Evolutionary conservation across 352 stramenopile genomes (phyloP), one percentile per base, ranked within the genome.

Genomic region (Ophiocytium majus): DNA sequence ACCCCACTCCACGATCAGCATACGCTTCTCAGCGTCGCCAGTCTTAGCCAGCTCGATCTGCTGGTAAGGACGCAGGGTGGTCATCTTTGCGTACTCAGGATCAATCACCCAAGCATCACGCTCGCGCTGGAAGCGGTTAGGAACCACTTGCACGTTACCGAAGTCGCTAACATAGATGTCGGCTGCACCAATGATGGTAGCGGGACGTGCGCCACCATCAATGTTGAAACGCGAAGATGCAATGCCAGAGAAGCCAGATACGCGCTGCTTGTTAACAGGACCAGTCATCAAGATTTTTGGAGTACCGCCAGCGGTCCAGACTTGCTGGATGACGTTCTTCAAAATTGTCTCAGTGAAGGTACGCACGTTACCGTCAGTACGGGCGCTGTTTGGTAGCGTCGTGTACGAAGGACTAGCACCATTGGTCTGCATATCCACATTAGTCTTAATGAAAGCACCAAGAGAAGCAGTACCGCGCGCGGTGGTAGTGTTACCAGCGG

Each of bases 151-250:
- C 57, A 23, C 19, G 19, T 71, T 71, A 28, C 57, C 57, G 57
- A 71, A 71, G 57, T 71, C 57, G 57, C 57, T 71, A 23, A 23
- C 57, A 28, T 71, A 71, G 57, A 71, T 23, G 57, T 71, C 57
- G 57, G 28, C 57, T 28, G 57, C 57, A 28, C 28, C 28, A 28
- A 71, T 28, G 57, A 71, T 71, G 57, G 57, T 71, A n/a, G n/a
- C n/a, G n/a, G n/a, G n/a, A n/a, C n/a, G n/a, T n/a, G n/a, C n/a
- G n/a, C n/a, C n/a, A n/a, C n/a, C n/a, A n/a, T n/a, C n/a, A n/a
- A n/a, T n/a, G n/a, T n/a, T n/a, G n/a, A n/a, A n/a, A n/a, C n/a
- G n/a, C n/a, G n/a, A n/a, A n/a, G n/a, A n/a, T 23, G 19, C 28
- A 28, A 23, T 23, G 57, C 57, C 57, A 28, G 57, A 23, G 57